These are phyloP conservation scores for Curvularia verruculosa DNA, from an alignment of 2,329 filamentous ascomycete species.

Conservation along the genomic window DNA sequence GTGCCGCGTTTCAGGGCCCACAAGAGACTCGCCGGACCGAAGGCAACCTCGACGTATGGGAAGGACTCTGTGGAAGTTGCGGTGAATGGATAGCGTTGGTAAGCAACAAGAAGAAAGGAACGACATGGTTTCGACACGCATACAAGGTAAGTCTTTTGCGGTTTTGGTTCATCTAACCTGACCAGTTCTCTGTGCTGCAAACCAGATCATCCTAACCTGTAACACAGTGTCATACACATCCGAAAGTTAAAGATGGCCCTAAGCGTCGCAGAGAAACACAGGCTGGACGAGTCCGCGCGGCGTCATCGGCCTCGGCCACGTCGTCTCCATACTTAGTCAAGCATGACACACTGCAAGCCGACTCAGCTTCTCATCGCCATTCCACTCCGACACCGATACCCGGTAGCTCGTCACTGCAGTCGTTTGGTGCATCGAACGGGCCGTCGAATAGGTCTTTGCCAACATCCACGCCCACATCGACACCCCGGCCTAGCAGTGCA, in stretches of 20 bases:
- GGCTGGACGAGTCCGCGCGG: slow-evolving; percentile 45
- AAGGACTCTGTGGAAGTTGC: slow-evolving; percentile 78
- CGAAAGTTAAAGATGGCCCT: slow-evolving; percentile 52
- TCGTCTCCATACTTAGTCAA: slow-evolving; percentile 46
- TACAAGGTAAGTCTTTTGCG: slow-evolving; percentile 68
- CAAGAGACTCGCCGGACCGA: slow-evolving; percentile 77
- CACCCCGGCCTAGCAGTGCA: slow-evolving; percentile 26
- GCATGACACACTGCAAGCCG: slow-evolving; percentile 31
- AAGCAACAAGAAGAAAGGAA: slow-evolving; percentile 90
- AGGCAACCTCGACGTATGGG: slow-evolving; percentile 81
- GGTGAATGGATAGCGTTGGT: slow-evolving; percentile 82
- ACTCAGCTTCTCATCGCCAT: slow-evolving; percentile 34
- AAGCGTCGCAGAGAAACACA: slow-evolving; percentile 52
- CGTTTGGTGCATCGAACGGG: slow-evolving; percentile 33
- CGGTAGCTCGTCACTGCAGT: slow-evolving; percentile 32
- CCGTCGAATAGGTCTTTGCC: slow-evolving; percentile 19
- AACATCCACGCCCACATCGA: slow-evolving; percentile 30
- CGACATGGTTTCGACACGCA: slow-evolving; percentile 87
- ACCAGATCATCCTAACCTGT: slow-evolving; percentile 31
- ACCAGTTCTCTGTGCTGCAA: slow-evolving; percentile 15
- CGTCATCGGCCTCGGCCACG: slow-evolving; percentile 42
- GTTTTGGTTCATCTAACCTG: slow-evolving; percentile 7
- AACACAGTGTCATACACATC: slow-evolving; percentile 50
- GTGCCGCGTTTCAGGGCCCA: slow-evolving; percentile 77
- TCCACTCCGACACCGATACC: slow-evolving; percentile 39